Conservation (phyloP, 345 rosid genomes). For the Hirschfeldia incana region DNA sequence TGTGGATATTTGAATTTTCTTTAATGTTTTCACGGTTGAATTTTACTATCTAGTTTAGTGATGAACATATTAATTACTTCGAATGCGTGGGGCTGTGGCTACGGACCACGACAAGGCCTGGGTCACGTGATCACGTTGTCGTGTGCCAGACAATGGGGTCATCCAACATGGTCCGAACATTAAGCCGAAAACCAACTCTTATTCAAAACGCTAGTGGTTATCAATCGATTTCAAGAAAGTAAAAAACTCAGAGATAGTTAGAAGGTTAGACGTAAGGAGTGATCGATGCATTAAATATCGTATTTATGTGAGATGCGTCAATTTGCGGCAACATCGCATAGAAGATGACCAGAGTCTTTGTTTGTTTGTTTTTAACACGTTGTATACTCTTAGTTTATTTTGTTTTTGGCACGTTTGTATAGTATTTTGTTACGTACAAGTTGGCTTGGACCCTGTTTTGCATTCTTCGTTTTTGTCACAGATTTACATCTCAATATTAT, state of each 20-base stretch:
- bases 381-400: neutral
- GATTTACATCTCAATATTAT: neutral
- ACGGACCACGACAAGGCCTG: slow-evolving; percentile 9
- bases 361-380: neutral
- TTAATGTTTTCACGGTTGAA: neutral
- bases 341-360: neutral
- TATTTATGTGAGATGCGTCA: neutral
- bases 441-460: neutral
- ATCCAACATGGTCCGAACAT: neutral
- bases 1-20: neutral
- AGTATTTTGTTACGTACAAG: neutral
- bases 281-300: neutral
- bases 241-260: neutral
- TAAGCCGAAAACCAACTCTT: neutral
- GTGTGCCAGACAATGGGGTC: neutral
- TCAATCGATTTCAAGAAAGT: neutral
- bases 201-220: neutral
- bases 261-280: neutral
- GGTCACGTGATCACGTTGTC: neutral
- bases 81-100: neutral
- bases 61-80: neutral
- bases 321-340: neutral
- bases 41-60: neutral
- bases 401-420: neutral
- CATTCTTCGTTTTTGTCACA: neutral